A percentile compares a stretch with the other conserved stretches of the same genome.
Conservation (phyloP, 148 eudicot species). For the Dianthus caryophyllus region DNA sequence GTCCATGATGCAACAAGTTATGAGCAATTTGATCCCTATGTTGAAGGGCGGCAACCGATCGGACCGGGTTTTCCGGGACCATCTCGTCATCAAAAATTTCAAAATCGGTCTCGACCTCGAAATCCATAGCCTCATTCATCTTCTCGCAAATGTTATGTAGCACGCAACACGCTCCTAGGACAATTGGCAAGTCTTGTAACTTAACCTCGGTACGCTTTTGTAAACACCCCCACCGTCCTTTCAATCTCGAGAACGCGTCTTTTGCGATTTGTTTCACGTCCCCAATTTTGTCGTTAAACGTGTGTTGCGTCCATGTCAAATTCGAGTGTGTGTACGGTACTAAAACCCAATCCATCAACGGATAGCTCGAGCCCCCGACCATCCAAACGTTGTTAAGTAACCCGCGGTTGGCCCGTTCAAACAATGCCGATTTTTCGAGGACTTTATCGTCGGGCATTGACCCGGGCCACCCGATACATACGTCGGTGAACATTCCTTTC, state of each 20-base stretch:
- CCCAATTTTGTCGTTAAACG: conserved; percentile 51
- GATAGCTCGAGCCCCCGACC: conserved; percentile 45
- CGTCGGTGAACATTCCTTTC: conserved; percentile 50
- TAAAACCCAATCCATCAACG: conserved; percentile 58
- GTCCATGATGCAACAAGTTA: conserved; percentile 54
- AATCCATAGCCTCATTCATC: conserved; percentile 36
- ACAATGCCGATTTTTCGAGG: conserved; percentile 48
- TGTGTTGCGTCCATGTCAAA: conserved; percentile 67
- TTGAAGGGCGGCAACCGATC: conserved; percentile 36
- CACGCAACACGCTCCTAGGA: conserved; percentile 70
- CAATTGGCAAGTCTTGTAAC: conserved; percentile 60
- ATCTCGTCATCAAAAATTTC: conserved; percentile 58
- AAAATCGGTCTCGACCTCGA: conserved; percentile 25
- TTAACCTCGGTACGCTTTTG: conserved; percentile 74
- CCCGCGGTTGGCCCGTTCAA: conserved; percentile 41
- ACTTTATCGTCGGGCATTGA: conserved; percentile 60
- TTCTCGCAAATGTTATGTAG: conserved; percentile 71
- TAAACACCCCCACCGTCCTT: conserved; percentile 65
- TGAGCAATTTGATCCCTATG: conserved; percentile 76
- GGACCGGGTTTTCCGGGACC: conserved; percentile 35
- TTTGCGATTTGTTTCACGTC: conserved; percentile 41
- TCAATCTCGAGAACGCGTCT: conserved; percentile 50
- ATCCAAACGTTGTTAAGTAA: conserved; percentile 36
- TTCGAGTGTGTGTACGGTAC: conserved; percentile 61
- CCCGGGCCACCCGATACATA: conserved; percentile 76